phyloP scores from a whole-genome alignment of 139 green algal genomes.

The Yamagishiella unicocca region DNA sequence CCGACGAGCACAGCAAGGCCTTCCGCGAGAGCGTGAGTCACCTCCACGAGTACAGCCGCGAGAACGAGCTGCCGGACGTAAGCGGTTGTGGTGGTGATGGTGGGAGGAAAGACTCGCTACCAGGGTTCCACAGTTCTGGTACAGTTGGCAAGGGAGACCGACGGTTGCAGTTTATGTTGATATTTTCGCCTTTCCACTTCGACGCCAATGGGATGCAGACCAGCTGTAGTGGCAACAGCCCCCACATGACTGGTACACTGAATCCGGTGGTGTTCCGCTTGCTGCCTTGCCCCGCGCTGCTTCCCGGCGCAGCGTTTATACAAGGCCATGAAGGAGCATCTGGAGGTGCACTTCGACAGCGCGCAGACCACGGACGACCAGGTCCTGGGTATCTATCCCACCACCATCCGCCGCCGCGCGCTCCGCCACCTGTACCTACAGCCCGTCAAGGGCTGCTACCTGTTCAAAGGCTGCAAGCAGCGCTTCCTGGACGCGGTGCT shows the following conservation, averaged over 20 bases:
- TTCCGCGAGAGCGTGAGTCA: constrained; percentile 38
- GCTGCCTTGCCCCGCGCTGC: no score
- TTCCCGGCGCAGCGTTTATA: constrained; percentile 39
- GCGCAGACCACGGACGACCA: constrained; percentile 71
- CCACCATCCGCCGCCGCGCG: constrained; percentile 52
- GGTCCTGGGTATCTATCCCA: constrained; percentile 62
- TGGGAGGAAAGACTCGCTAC: background rate
- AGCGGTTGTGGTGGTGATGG: background rate
- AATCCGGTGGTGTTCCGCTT: no score
- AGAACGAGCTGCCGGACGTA: constrained; percentile 44
- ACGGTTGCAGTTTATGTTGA: no score
- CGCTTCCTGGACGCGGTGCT: constrained; percentile 78
- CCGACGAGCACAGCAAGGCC: constrained; percentile 42
- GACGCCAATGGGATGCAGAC: no score
- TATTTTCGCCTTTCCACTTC: no score
- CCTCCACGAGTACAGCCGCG: constrained; percentile 41
- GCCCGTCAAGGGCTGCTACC: constrained; percentile 63
- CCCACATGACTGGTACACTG: no score
- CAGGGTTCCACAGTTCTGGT: no score
- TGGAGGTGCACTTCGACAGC: constrained; percentile 78
- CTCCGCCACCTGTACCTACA: constrained; percentile 67
- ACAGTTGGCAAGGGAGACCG: no score
- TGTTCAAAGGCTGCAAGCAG: constrained; percentile 67
- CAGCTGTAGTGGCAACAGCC: no score
- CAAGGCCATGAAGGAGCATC: constrained; percentile 74